Base-by-base conservation (phyloP, 345 rosid species). In the Acer campestre region DNA sequence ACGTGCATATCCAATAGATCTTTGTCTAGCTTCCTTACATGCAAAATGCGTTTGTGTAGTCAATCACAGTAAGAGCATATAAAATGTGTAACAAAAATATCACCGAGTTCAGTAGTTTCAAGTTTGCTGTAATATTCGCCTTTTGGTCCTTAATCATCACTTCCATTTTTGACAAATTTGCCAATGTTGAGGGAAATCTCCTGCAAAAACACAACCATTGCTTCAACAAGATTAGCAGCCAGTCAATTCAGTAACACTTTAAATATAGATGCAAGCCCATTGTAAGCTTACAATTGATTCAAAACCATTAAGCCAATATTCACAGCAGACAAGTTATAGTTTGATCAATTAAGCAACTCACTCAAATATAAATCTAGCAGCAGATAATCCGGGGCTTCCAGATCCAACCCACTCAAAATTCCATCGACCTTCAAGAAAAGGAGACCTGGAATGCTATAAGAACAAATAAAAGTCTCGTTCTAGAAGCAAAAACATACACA, bases 341-440 rank as follows among this genome's bases (percentile, higher is more conserved):
- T 6, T 11, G 6, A 74, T 46, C 6, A 35, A 38, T 18, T 42
- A 63, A 75, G 38, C 38, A 18, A 86, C 90, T 88, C 31, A 95
- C 99, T 90, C 92, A 3, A 88, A 89, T 56, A 92, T 80, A 79
- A 93, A 80, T 70, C 79, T 86, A 77, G 92, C 95, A 82, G 94
- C 90, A 70, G 84, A 87, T 35, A 93, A 82, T 62, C 94, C 97
- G 13, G 92, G 92, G 78, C 82, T 92, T 76, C 98, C 93, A 55
- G 90, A 83, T 0, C 95, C 98, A 84, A 96, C 92, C 98, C 99
- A 96, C 84, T 93, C 97, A 25, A 96, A 92, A 74, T 86, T 92
- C 99, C 99, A 96, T 29, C 85, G 86, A 20, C 98, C 98, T 85
- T 96, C 94, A 62, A 96, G 83, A 84, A 74, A 92, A n/a, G 98